Evolutionary conservation across 2,329 filamentous ascomycete species (phyloP), one percentile per base, ranked within the genome.

Genomic region (Phialemonium atrogriseum): DNA sequence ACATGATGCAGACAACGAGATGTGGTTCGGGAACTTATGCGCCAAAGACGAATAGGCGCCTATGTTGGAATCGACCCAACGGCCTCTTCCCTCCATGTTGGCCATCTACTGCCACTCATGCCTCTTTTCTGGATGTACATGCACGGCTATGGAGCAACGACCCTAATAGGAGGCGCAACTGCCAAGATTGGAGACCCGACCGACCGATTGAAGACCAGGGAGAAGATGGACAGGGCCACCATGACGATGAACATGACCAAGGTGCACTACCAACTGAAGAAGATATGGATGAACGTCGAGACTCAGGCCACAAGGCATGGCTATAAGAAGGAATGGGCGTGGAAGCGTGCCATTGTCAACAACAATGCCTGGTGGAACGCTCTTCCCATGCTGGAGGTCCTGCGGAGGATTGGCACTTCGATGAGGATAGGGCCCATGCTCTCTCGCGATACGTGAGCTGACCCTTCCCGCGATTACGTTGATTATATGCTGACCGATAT

Each of bases 21-120:
- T 2, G 62, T 64, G 26, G 68, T 89, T 46, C 69, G 77, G 32
- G 66, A 70, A 41, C 62, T 84, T 14, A 70, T 91, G 60, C 70
- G 67, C 5, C 54, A 61, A 16, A 79, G 77, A 50, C 68, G 79
- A 39, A 73, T 86, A 44, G 80, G 79, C 39, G 78, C 73, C 37
- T 93, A 93, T 48, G 80, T 84, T 32, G 85, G 85, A 44, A 74
- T 91, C 47, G 85, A 93, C 50, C 84, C 85, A 5, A 91, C 85
- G 0, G 84, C 83, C 10, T 65, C 74, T 34, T 91, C 84, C 3
- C 62, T 91, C 37, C 85, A 93, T 47, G 65, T 91, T 27, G 85
- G 85, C 36, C 84, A 93, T 50, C 65, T 93, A 5, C 64, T 91
- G 10, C 81, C 85, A 14, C 65, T 89, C 33, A 91, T 91, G 84